These are phyloP conservation scores for Dendrocalamus sinicus DNA, from an alignment of 176 grass and related monocot genomes.

Conservation along the genomic window DNA sequence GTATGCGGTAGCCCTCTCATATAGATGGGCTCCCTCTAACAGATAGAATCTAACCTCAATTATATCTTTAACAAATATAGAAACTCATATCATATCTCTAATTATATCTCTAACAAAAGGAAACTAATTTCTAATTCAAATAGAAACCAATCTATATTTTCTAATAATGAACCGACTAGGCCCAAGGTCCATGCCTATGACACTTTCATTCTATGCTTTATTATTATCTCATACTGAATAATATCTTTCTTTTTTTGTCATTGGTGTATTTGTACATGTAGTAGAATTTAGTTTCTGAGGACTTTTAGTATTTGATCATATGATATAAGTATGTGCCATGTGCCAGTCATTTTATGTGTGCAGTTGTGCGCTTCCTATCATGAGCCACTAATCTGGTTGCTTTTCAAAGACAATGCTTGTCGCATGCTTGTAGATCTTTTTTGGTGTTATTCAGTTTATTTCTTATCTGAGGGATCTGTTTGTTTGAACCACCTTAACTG, in stretches of 20 bases:
- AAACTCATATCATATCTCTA: too few relatives aligned
- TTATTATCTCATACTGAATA: not conserved
- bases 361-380: not conserved
- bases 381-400: not conserved
- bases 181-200: too few relatives aligned
- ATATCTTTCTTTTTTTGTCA: not conserved
- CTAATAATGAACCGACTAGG: too few relatives aligned
- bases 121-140: too few relatives aligned
- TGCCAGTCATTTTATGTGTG: not conserved
- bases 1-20: too few relatives aligned
- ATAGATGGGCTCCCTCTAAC: too few relatives aligned
- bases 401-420: not conserved
- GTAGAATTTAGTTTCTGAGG: not conserved
- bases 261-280: constrained; percentile 3
- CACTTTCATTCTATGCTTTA: constrained; percentile 8
- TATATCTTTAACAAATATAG: too few relatives aligned
- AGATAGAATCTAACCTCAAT: too few relatives aligned
- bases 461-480: not conserved
- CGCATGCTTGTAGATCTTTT: not conserved
- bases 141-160: too few relatives aligned
- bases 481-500: not conserved
- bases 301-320: constrained; percentile 10
- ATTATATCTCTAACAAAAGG: too few relatives aligned
- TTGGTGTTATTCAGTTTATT: not conserved
- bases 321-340: not conserved